Base-by-base conservation (phyloP, 1,284 basidiomycete species). In the Agroathelia rolfsii region DNA sequence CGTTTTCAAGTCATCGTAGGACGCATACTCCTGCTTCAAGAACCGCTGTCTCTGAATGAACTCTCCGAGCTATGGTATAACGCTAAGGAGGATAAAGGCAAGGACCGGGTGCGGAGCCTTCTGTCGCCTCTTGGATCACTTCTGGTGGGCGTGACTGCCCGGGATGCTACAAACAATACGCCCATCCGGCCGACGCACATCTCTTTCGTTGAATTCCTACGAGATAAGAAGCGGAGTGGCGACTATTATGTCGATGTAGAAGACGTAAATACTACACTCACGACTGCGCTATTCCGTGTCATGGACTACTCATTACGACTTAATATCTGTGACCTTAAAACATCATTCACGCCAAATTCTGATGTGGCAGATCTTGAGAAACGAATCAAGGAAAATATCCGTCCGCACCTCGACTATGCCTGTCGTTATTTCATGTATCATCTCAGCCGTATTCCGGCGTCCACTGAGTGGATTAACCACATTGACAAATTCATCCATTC, bases 311-410 rank as follows among this genome's bases (percentile, higher is more conserved):
- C 45, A 11, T 48, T 61, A 12, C 41, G 46, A 19, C 57, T 57
- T 41, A 56, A 51, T 36, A 49, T 53, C 6, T 56, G 48, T 32
- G 19, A 43, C 6, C 24, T 53, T 13, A 38, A 49, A 17, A 47
- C 45, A 4, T 57, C 55, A 8, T 46, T 51, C 32, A 3, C 39
- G 2, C 25, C 13, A 5, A 53, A 54, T 20, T 6, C 12, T 9
- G 44, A 49, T 3, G 25, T 53, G 9, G 27, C 35, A 1, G 43
- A 46, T 29, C 27, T 46, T 0, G 15, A 23, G 3, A 7, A 23
- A 7, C 23, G 36, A 1, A 30, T 49, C 6, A 27, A 28, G 11
- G 22, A 32, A 11, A 26, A 28, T 12, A 46, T 55, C 6, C 24
- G 46, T 11, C 24, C 35, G 3, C 33, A 44, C 30, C 33, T 53